These are phyloP conservation scores for Collybia sordida DNA, from an alignment of 768 basidiomycete genomes.

Conservation along the genomic window DNA sequence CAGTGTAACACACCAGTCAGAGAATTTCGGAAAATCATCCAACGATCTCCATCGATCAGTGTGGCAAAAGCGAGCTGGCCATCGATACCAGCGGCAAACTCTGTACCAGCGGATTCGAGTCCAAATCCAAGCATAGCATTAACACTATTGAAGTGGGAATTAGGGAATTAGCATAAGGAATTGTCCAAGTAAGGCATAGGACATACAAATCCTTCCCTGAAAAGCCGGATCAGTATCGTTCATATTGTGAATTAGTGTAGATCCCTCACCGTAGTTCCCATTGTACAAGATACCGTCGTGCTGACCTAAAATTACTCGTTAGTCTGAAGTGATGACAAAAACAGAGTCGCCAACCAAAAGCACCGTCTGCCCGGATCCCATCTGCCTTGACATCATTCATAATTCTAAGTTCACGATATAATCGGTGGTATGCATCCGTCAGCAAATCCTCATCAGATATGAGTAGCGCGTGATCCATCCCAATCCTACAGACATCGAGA, in stretches of 20 bases:
- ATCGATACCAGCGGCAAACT: conserved; percentile 44
- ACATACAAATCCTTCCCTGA: conserved; percentile 47
- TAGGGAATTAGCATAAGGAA: neutral
- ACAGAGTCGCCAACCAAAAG: conserved; percentile 39
- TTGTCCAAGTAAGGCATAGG: neutral
- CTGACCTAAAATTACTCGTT: conserved; percentile 35
- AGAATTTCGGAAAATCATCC: conserved; percentile 70
- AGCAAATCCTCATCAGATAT: conserved; percentile 43
- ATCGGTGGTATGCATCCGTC: conserved; percentile 46
- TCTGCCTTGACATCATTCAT: conserved; percentile 49
- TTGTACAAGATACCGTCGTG: conserved; percentile 68
- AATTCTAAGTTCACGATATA: conserved; percentile 58
- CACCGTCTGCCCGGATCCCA: conserved; percentile 58
- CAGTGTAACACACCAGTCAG: conserved; percentile 61
- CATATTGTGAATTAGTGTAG: neutral
- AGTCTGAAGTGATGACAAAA: conserved; percentile 20
- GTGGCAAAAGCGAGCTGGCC: conserved; percentile 52
- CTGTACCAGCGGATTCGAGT: conserved; percentile 57
- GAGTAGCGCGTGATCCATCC: conserved; percentile 51
- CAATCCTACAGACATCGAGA: conserved; percentile 59
- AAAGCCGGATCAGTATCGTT: conserved; percentile 19
- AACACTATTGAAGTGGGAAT: conserved; percentile 32
- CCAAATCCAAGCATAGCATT: conserved; percentile 66
- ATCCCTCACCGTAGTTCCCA: conserved; percentile 61
- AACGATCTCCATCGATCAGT: conserved; percentile 55